Evolutionary conservation across 2,329 filamentous ascomycete species (phyloP), one percentile per base, ranked within the genome.

Genomic region (Epichloe glyceriae): DNA sequence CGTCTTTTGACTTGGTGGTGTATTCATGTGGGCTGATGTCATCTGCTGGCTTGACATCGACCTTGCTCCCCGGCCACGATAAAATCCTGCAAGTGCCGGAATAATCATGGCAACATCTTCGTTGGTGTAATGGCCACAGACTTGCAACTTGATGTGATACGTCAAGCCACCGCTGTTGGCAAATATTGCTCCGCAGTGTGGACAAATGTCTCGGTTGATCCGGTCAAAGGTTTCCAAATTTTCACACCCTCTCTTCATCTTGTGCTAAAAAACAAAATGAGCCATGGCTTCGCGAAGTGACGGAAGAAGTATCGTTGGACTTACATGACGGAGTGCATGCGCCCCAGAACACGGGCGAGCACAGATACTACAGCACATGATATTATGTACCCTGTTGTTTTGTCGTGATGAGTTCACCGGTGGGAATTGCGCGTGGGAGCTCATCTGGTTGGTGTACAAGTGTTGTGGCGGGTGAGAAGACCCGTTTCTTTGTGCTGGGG

Each of bases 131-230:
- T 62, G 55, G n/a, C 74, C 73, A 54, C 76, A 80, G 3, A 76
- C 70, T 3, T 62, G 59, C 49, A 69, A 70, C 38, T 65, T 61
- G 0, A 60, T 53, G 53, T 79, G 76, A 61, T 76, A 76, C 47
- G 64, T 54, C 2, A 73, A 56, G 1, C 71, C 73, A 20, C 64
- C 64, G 4, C 58, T 55, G 11, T 68, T 71, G 2, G 61, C 61
- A 43, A 79, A 78, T 3, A 47, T 50, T 41, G 69, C 64, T 26
- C 73, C 73, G 44, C 75, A 79, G 46, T 69, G 63, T 1, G 63
- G 53, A 49, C 76, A 79, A 0, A 64, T 57, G 19, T 66, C 69
- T n/a, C 60, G 64, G 49, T 55, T 58, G 30, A 61, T 12, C 6
- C 49, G 39, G 11, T 58, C 55, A 4, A 46, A 17, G 2, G 50